Evolutionary conservation across 1,284 basidiomycete species (phyloP).

Genomic region (Ustilago esculenta): DNA sequence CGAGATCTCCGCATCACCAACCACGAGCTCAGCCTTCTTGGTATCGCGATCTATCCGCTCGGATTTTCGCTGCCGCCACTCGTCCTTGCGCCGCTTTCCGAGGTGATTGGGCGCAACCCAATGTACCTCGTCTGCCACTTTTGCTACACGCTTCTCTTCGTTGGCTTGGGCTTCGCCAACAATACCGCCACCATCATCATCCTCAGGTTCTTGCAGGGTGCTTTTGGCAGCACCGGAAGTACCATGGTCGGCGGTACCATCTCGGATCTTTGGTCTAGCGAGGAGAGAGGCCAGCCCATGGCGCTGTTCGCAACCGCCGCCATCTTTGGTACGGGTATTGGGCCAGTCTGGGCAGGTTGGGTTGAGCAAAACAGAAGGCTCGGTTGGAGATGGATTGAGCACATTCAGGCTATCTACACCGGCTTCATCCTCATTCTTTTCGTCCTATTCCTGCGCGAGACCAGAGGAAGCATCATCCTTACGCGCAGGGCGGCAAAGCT

Average conservation of each 20-base stretch:
- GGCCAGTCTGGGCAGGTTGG: conserved; percentile 76
- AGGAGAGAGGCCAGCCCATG: conserved; percentile 75
- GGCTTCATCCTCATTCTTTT: conserved; percentile 44
- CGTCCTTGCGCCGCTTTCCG: conserved; percentile 74
- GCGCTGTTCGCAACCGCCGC: conserved; percentile 49
- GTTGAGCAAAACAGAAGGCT: conserved; percentile 74
- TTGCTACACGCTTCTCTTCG: conserved; percentile 69
- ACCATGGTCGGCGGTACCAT: conserved; percentile 82
- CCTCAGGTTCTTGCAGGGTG: conserved; percentile 76
- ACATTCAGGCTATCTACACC: conserved; percentile 70
- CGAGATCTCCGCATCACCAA: conserved; percentile 74
- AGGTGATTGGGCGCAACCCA: conserved; percentile 79
- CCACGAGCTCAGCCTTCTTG: conserved; percentile 73
- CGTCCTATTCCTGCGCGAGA: conserved; percentile 63
- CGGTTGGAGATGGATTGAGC: conserved; percentile 83
- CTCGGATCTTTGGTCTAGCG: conserved; percentile 66
- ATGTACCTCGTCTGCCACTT: conserved; percentile 74
- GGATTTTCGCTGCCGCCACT: conserved; percentile 79
- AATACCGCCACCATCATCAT: conserved; percentile 78
- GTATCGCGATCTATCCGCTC: conserved; percentile 71
- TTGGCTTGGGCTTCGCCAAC: conserved; percentile 67
- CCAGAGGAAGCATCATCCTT: conserved; percentile 68
- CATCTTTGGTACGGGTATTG: conserved; percentile 74
- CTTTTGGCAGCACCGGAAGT: conserved; percentile 74
- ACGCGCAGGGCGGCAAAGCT: conserved; percentile 65